Evolutionary conservation across 1,284 basidiomycete species (phyloP).

Genomic region (Volvariella surrecta): DNA sequence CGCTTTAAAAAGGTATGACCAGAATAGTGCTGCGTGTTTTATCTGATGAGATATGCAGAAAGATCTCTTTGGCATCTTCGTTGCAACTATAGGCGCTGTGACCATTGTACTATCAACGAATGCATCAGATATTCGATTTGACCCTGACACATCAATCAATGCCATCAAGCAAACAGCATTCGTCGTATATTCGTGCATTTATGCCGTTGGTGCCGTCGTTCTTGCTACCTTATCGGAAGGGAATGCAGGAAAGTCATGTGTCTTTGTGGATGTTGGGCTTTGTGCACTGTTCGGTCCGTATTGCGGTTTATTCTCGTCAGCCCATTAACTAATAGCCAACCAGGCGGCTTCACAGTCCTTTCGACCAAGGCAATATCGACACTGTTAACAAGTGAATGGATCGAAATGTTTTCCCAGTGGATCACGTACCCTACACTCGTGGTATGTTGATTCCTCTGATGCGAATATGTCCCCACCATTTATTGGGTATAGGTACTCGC

Average conservation of each 20-base stretch:
- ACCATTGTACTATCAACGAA: slow-evolving; percentile 86
- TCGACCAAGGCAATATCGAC: slow-evolving; percentile 91
- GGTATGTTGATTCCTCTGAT: slow-evolving; percentile 25
- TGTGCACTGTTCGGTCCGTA: slow-evolving; percentile 77
- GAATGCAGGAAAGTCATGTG: slow-evolving; percentile 52
- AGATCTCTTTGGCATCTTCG: slow-evolving; percentile 82
- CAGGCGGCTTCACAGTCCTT: slow-evolving; percentile 90
- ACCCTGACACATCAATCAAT: slow-evolving; percentile 57
- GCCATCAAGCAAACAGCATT: slow-evolving; percentile 72
- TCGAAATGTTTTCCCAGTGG: slow-evolving; percentile 66
- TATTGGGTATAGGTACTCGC: slow-evolving; percentile 48
- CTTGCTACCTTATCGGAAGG: slow-evolving; percentile 58
- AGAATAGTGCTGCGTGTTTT: slow-evolving; percentile 9
- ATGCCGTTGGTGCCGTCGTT: slow-evolving; percentile 44
- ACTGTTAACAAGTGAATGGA: slow-evolving; percentile 69
- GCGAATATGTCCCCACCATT: neutral
- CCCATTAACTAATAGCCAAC: slow-evolving; percentile 1
- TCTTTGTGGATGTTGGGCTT: slow-evolving; percentile 83
- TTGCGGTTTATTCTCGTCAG: slow-evolving; percentile 3
- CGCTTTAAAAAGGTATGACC: slow-evolving; percentile 58
- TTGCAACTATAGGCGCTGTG: slow-evolving; percentile 79
- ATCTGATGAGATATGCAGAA: slow-evolving; percentile 28
- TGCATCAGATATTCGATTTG: slow-evolving; percentile 60
- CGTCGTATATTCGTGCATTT: slow-evolving; percentile 63
- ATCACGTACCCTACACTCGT: slow-evolving; percentile 71